Base-by-base conservation (phyloP, 202 grass and related monocot genomes). In the Miscanthus sacchariflorus region DNA sequence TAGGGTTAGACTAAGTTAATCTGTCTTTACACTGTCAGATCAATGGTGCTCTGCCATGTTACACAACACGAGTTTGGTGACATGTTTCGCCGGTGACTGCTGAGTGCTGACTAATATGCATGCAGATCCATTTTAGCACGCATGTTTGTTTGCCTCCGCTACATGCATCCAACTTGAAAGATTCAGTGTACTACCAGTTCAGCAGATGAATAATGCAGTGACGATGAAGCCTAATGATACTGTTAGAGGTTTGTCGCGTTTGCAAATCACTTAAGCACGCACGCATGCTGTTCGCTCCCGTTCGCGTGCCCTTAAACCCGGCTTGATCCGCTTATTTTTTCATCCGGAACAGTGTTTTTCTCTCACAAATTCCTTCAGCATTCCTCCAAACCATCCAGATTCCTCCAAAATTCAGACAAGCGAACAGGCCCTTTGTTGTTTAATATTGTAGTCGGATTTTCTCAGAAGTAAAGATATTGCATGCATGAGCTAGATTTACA, bases 131-230 rank as follows among this genome's bases (percentile, higher is more conserved):
- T 28, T 48, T 74, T 74, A 25, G 71, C 42, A 82, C 36, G 45
- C 46, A 42, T 82, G 67, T 5, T 63, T 45, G 70, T 83, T 72
- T 64, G 81, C 81, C 69, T 72, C 68, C 70, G 4, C 68, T 58
- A 49, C 48, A 28, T 28, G 68, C 68, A 72, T 42, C 69, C 36
- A 63, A 11, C 14, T 12, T 11, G 48, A 75, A 75, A 49, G 6
- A 49, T 48, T 75, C 81, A 43, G 15, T 83, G 81, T 28, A 73
- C 68, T 42, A 61, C 69, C 6, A 28, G 43, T 75, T 46, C 27
- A 72, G 30, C 42, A 58, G 19, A 33, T 58, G 68, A 69, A 17
- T 23, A 69, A 17, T 23, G 79, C 27, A 70, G 68, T 38, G 65
- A 70, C 43, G 44, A 21, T 59, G 63, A 24, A 42, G 19, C 18